Evolutionary conservation across 2,329 filamentous ascomycete genomes (phyloP).

Genomic region (Colletotrichum kahawae): DNA sequence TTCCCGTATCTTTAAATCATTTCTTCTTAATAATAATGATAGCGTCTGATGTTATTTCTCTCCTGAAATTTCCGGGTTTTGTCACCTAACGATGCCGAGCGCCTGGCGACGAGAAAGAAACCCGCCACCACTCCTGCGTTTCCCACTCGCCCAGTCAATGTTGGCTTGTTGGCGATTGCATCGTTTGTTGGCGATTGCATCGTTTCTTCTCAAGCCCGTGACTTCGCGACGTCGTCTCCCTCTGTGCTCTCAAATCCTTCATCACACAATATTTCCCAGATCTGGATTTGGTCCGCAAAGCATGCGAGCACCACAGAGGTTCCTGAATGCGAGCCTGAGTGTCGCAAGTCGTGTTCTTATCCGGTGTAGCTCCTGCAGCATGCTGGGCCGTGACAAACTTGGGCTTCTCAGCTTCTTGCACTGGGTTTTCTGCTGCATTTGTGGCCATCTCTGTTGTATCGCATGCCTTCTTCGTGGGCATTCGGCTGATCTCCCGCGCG

Average conservation of each 20-base stretch:
- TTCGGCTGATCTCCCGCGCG: background rate
- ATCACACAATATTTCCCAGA: background rate
- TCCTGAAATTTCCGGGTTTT: background rate
- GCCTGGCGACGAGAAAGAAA: background rate
- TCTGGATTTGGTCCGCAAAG: fast-evolving
- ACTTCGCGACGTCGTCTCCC: too few relatives aligned
- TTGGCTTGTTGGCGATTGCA: background rate
- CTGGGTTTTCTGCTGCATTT: background rate
- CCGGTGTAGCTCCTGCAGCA: background rate
- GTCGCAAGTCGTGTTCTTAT: background rate
- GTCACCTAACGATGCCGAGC: too few relatives aligned
- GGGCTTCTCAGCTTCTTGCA: background rate
- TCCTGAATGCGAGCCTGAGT: background rate
- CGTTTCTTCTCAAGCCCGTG: too few relatives aligned
- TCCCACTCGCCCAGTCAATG: background rate
- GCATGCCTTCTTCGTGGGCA: background rate
- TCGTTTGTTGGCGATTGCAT: too few relatives aligned
- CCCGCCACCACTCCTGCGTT: background rate
- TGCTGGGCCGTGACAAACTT: background rate
- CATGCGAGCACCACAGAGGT: background rate
- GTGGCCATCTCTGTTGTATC: background rate
- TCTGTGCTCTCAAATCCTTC: background rate
- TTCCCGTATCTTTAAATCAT: too few relatives aligned
- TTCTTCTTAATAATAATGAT: background rate
- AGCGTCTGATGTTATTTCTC: fast-evolving